Conservation (phyloP, 2,329 filamentous ascomycete species). For the Penicillium sp. region DNA sequence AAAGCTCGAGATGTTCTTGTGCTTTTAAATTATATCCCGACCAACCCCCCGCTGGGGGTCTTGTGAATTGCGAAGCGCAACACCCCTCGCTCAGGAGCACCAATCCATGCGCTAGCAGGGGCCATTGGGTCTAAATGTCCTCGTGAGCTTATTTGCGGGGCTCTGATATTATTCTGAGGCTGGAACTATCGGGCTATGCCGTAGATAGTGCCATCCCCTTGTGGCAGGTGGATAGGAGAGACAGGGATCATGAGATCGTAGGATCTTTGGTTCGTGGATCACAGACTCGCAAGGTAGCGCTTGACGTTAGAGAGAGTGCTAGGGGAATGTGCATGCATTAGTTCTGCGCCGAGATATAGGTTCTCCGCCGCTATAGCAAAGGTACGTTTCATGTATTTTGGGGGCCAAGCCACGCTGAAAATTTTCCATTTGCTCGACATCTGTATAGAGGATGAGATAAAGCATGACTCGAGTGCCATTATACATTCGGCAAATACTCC, state of each 20-base stretch:
- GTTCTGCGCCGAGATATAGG: slow-evolving; percentile 8
- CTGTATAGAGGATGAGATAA: neutral
- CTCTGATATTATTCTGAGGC: neutral
- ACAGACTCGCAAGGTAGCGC: neutral
- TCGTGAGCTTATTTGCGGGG: slow-evolving; percentile 1
- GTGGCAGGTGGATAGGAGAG: slow-evolving; percentile 5
- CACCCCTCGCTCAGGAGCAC: neutral
- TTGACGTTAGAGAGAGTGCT: neutral
- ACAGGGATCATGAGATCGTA: neutral
- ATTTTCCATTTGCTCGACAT: neutral
- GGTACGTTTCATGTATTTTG: slow-evolving; percentile 13
- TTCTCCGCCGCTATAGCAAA: slow-evolving; percentile 16
- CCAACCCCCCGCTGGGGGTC: neutral
- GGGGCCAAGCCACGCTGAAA: slow-evolving; percentile 10
- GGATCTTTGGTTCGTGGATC: slow-evolving; percentile 8
- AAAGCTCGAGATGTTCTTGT: neutral
- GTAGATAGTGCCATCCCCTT: neutral
- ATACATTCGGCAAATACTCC: neutral
- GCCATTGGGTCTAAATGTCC: slow-evolving; percentile 1
- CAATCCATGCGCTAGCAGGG: neutral
- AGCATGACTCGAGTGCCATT: neutral
- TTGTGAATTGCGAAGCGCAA: neutral
- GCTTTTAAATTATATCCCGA: neutral
- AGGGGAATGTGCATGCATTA: slow-evolving; percentile 11
- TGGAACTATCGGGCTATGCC: slow-evolving; percentile 2